Evolutionary conservation across 495 filamentous ascomycete species (phyloP).

Genomic region (Baudoinia panamericana): DNA sequence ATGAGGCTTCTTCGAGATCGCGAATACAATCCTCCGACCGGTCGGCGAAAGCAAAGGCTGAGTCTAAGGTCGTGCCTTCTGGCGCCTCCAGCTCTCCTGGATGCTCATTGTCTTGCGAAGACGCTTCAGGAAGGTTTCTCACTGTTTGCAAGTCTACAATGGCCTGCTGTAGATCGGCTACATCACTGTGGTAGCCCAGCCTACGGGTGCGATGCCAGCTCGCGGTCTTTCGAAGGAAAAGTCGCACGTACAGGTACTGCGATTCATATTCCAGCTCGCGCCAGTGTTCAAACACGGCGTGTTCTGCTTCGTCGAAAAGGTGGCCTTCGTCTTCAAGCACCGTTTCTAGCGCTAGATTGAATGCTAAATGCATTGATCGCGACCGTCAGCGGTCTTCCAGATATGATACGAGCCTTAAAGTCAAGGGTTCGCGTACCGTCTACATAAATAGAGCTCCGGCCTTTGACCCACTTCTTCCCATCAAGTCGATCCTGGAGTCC

Average conservation of each 20-base stretch:
- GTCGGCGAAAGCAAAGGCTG: conserved; percentile 66
- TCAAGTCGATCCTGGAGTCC: conserved; percentile 38
- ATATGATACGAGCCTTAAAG: too few species aligned
- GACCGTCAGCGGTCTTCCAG: too few species aligned
- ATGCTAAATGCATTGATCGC: too few species aligned
- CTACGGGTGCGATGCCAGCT: conserved; percentile 78
- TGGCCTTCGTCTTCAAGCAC: conserved; percentile 82
- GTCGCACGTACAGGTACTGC: conserved; percentile 85
- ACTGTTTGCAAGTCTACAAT: conserved; percentile 45
- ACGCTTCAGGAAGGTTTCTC: conserved; percentile 33
- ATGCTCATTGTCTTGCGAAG: conserved; percentile 29
- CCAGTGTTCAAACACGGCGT: conserved; percentile 67
- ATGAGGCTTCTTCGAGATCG: conserved; percentile 73
- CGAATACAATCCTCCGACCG: conserved; percentile 55
- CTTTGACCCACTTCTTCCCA: conserved; percentile 45
- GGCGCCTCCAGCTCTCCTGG: conserved; percentile 37
- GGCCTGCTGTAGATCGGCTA: conserved; percentile 55
- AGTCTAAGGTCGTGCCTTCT: conserved; percentile 36
- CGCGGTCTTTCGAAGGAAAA: conserved; percentile 91
- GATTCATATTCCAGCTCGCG: conserved; percentile 63
- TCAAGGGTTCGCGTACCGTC: too few species aligned
- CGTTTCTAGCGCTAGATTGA: conserved; percentile 83
- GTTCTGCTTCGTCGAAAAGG: conserved; percentile 72
- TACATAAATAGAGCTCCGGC: conserved; percentile 82
- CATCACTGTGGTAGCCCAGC: conserved; percentile 69